Conservation (phyloP, 1,284 basidiomycete species). For the Puccinia triticina region DNA sequence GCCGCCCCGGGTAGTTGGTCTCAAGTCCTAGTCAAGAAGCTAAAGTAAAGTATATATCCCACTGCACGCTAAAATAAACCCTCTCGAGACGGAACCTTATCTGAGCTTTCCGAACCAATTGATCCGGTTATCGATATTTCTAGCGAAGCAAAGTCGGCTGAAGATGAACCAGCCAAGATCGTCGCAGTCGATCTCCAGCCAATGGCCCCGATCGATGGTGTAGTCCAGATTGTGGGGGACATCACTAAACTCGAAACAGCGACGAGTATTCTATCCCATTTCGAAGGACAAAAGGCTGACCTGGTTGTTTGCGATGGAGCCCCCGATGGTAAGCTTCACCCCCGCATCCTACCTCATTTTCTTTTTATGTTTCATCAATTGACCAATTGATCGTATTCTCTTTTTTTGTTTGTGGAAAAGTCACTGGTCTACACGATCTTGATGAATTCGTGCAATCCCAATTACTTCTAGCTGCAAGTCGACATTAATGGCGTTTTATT, state of each 20-base stretch:
- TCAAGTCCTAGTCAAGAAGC: slow-evolving; percentile 60
- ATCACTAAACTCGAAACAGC: slow-evolving; percentile 66
- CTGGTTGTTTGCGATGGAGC: slow-evolving; percentile 68
- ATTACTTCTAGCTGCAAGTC: slow-evolving; percentile 64
- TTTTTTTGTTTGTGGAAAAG: slow-evolving; percentile 56
- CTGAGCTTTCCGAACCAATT: background rate
- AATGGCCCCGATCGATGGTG: slow-evolving; percentile 66
- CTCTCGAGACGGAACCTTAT: background rate
- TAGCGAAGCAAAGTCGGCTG: slow-evolving; percentile 1
- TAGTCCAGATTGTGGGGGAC: slow-evolving; percentile 65
- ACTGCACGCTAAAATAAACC: too few species aligned
- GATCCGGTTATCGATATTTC: background rate
- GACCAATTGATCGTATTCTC: background rate
- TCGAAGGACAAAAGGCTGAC: slow-evolving; percentile 64
- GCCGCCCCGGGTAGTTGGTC: slow-evolving; percentile 65
- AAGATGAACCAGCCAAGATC: slow-evolving; percentile 59
- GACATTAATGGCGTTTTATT: background rate
- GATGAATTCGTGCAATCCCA: slow-evolving; percentile 68
- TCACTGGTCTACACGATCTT: slow-evolving; percentile 67
- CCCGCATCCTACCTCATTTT: background rate
- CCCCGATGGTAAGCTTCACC: slow-evolving; percentile 63
- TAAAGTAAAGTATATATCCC: slow-evolving; percentile 56
- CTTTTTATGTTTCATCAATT: background rate
- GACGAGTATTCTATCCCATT: slow-evolving; percentile 63
- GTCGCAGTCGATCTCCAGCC: slow-evolving; percentile 67